Base-by-base conservation (phyloP, 345 rosid genomes). In the Cardamine resedifolia region DNA sequence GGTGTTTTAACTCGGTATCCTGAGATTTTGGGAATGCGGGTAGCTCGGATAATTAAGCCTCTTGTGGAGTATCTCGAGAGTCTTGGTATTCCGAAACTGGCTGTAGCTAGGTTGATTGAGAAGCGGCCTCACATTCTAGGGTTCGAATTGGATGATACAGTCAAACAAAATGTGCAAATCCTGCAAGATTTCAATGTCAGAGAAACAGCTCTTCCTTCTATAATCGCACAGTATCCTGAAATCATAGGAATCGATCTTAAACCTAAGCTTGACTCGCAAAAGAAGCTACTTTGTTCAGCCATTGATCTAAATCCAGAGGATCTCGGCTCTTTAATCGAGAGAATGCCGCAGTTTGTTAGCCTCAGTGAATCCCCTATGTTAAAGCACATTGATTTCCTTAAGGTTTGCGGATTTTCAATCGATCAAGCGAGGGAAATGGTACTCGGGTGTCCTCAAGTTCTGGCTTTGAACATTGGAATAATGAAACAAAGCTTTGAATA, bases 171-270 rank as follows among this genome's bases (percentile, higher is more conserved):
- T 73, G 84, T 93, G 55, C 86, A 83, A 47, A 79, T 77, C 33
- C 79, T 93, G 33, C 73, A 81, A 52, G 89, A 88, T 61, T 85
- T 83, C 60, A 71, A 80, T 58, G 92, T 89, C 11, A 86, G 91
- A 69, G 74, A 82, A 74, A 72, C 70, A 14, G 31, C 64, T 33
- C 83, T 94, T 84, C 85, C 97, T 74, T 88, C 88, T 19, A 75
- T 94, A 49, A 77, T 94, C 30, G 97, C 97, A 28, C 97, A 90
- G 58, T 94, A 89, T 77, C 97, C 98, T 72, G 95, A 89, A 79
- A 87, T 94, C 41, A 62, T 94, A 30, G 97, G 97, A 64, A 74
- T 79, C 47, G 88, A 89, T 47, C 85, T 90, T 50, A 82, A 77
- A 65, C 77, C 85, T 24, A 89, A 85, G 88, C 92, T 94, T 57